A percentile compares a stretch with the other conserved stretches of the same genome.
Evolutionary conservation across 2,329 filamentous ascomycete genomes (phyloP).

Genomic region (Colletotrichum destructivum): DNA sequence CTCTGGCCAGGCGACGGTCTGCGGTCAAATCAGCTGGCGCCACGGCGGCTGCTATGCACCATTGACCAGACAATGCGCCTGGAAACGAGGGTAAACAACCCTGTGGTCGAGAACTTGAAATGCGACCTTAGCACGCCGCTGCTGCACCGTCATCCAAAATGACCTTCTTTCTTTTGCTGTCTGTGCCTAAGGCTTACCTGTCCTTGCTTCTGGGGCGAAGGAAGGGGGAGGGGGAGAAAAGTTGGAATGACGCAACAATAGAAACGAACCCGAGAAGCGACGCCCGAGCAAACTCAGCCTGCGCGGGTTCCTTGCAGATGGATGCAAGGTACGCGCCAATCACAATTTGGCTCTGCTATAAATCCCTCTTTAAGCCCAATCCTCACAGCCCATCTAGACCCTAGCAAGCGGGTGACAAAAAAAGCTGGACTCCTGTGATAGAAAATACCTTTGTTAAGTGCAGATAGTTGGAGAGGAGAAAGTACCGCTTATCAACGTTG

Average conservation of each 20-base stretch:
- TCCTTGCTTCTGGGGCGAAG: not conserved
- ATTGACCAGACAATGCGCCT: slow-evolving; percentile 14
- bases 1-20: not conserved
- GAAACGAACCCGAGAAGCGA: slow-evolving; percentile 10
- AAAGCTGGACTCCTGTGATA: too few species aligned
- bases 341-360: slow-evolving; percentile 16
- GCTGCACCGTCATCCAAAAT: not conserved
- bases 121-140: slow-evolving; percentile 22
- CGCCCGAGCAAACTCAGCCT: slow-evolving; percentile 20
- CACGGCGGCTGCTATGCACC: slow-evolving; percentile 27
- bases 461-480: too few species aligned
- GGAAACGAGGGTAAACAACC: slow-evolving; percentile 19
- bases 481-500: too few species aligned
- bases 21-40: slow-evolving; percentile 3
- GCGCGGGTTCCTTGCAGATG: slow-evolving; percentile 39
- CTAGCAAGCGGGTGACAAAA: not conserved
- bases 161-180: not conserved
- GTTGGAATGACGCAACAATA: slow-evolving; percentile 6
- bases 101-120: slow-evolving; percentile 13
- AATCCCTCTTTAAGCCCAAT: slow-evolving; percentile 25
- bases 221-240: slow-evolving; percentile 1
- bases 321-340: slow-evolving; percentile 41
- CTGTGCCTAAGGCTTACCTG: not conserved
- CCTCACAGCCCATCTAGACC: slow-evolving; percentile 28
- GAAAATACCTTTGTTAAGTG: too few species aligned